Conservation (phyloP, 225 moss, liverwort and hornwort species). For the Physcomitrium patens region DNA sequence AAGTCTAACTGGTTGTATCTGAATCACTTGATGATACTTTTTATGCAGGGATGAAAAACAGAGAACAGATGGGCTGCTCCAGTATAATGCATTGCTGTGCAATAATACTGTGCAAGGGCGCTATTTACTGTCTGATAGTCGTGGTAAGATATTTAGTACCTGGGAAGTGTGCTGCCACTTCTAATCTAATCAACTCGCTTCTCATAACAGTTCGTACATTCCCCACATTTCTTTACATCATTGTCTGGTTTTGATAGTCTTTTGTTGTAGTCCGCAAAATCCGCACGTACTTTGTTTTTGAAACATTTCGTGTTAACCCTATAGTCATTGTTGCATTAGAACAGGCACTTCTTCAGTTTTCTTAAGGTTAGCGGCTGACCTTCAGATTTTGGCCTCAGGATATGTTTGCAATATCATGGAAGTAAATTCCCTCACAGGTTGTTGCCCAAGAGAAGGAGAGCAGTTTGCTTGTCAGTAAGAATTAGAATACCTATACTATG, state of each 20-base stretch:
- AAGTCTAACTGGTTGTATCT: no score
- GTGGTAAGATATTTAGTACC: slow-evolving; percentile 30
- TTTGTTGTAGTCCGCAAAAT: slow-evolving; percentile 3
- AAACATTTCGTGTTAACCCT: not conserved
- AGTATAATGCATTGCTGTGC: slow-evolving; percentile 25
- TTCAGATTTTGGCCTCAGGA: slow-evolving; percentile 39
- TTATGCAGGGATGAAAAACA: slow-evolving; percentile 22
- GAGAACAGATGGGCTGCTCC: slow-evolving; percentile 25
- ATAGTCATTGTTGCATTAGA: not conserved
- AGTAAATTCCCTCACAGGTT: slow-evolving; percentile 52
- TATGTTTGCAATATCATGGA: slow-evolving; percentile 70
- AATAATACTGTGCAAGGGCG: slow-evolving; percentile 42
- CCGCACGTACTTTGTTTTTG: not conserved
- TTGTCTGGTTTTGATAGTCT: not conserved
- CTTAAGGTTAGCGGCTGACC: not conserved
- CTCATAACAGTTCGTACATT: not conserved
- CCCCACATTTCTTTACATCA: not conserved
- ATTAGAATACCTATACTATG: slow-evolving; percentile 4
- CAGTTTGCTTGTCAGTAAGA: slow-evolving; percentile 68
- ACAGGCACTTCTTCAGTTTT: not conserved
- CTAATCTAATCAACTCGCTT: not conserved
- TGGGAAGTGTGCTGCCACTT: not conserved
- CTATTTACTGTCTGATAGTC: slow-evolving; percentile 39
- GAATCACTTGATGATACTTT: not conserved
- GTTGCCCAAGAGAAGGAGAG: slow-evolving; percentile 55